phyloP scores from a whole-genome alignment of 176 grass and related monocot genomes.

The Chloris gayana region DNA sequence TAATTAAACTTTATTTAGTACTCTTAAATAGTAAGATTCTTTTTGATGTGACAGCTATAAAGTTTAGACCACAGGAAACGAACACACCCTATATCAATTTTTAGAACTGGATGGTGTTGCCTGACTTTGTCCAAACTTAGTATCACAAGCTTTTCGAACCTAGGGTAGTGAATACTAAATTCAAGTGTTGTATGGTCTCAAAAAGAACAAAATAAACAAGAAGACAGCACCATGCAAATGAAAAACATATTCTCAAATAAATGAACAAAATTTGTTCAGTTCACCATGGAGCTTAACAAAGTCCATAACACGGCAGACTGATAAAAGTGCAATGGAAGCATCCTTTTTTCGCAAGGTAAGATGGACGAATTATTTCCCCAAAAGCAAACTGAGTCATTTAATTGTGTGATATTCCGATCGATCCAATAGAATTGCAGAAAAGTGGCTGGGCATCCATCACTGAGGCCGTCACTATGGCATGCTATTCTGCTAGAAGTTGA shows the following conservation, averaged over 20 bases:
- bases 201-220: background rate
- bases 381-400: background rate
- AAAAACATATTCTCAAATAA: too few species aligned
- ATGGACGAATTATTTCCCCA: constrained; percentile 1
- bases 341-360: background rate
- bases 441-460: background rate
- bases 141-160: too few species aligned
- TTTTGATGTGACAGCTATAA: too few species aligned
- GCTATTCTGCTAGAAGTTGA: constrained; percentile 6
- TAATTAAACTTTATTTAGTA: too few species aligned
- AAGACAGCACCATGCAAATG: background rate
- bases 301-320: background rate
- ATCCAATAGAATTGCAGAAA: background rate
- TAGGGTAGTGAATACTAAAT: background rate
- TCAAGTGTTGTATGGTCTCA: background rate
- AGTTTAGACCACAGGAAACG: too few species aligned
- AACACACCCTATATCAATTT: too few species aligned
- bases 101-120: too few species aligned
- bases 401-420: background rate
- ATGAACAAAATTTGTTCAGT: too few species aligned
- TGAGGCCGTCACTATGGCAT: background rate
- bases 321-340: too few species aligned
- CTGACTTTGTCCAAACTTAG: too few species aligned
- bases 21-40: too few species aligned
- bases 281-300: background rate